Conservation (phyloP, 116 monocot genomes). For the Zostera marina region DNA sequence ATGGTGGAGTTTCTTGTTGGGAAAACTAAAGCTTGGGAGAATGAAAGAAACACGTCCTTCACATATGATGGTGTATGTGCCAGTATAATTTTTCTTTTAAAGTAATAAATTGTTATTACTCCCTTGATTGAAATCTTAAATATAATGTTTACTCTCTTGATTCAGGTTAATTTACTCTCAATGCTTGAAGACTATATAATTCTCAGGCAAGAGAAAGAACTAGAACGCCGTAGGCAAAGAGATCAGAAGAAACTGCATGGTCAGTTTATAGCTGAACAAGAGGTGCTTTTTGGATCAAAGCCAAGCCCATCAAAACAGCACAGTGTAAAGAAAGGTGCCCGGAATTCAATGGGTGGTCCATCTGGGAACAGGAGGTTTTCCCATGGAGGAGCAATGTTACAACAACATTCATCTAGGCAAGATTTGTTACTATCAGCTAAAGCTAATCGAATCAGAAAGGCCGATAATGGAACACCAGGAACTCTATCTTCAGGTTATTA, state of each 20-base stretch:
- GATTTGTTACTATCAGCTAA: constrained; percentile 31
- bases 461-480: constrained; percentile 20
- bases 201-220: constrained; percentile 61
- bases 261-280: constrained; percentile 81
- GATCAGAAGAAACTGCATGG: constrained; percentile 82
- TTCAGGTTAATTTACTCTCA: constrained; percentile 61
- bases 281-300: constrained; percentile 76
- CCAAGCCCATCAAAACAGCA: constrained; percentile 83
- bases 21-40: constrained; percentile 72
- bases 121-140: background rate
- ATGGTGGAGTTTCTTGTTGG: constrained; percentile 42
- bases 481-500: constrained; percentile 48
- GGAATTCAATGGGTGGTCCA: constrained; percentile 51
- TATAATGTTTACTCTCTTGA: background rate
- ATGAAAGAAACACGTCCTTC: constrained; percentile 54
- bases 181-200: constrained; percentile 88
- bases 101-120: background rate
- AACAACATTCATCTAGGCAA: constrained; percentile 17
- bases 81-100: background rate
- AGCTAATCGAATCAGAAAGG: constrained; percentile 37
- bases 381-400: constrained; percentile 46
- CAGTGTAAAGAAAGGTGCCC: constrained; percentile 45
- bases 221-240: constrained; percentile 58
- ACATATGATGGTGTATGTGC: constrained; percentile 75
- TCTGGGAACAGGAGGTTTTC: constrained; percentile 34